Conservation (phyloP, 2,329 filamentous ascomycete genomes). For the Chalara sp. region DNA sequence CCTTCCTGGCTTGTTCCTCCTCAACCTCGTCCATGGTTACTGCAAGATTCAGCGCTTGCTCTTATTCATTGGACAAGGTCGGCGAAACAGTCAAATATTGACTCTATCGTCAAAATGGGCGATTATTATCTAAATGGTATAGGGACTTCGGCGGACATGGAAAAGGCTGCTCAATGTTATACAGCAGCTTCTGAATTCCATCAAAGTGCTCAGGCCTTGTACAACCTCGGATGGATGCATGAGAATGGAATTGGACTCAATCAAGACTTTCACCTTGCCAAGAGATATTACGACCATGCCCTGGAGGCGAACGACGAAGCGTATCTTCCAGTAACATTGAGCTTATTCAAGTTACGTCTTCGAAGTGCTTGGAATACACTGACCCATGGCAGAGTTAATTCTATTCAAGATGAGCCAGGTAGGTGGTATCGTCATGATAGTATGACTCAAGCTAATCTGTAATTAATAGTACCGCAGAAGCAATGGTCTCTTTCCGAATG, state of each 20-base stretch:
- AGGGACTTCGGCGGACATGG: conserved; percentile 62
- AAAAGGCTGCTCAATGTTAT: conserved; percentile 91
- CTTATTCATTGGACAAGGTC: conserved; percentile 94
- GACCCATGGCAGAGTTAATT: conserved; percentile 84
- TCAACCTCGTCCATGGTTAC: conserved; percentile 32
- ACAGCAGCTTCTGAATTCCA: conserved; percentile 85
- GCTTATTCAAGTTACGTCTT: conserved; percentile 74
- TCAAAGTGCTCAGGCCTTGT: conserved; percentile 89
- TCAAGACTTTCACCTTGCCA: conserved; percentile 95
- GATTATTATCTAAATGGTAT: conserved; percentile 90
- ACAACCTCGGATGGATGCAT: conserved; percentile 99
- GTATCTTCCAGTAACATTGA: conserved; percentile 86
- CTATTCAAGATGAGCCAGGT: conserved; percentile 85
- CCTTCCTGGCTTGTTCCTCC: conserved; percentile 27
- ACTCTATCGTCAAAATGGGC: conserved; percentile 95
- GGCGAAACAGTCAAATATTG: conserved; percentile 85
- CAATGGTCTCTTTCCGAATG: conserved; percentile 78
- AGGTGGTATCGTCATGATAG: conserved; percentile 29
- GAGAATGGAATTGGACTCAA: conserved; percentile 90
- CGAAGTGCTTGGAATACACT: conserved; percentile 93
- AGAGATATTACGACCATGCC: conserved; percentile 90
- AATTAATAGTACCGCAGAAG: conserved; percentile 53
- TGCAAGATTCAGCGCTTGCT: conserved; percentile 46
- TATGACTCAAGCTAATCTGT: conserved; percentile 22
- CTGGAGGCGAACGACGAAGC: conserved; percentile 88